These are phyloP conservation scores for Pichia cephalocereana DNA, from an alignment of 805 yeast genomes.

Conservation along the genomic window DNA sequence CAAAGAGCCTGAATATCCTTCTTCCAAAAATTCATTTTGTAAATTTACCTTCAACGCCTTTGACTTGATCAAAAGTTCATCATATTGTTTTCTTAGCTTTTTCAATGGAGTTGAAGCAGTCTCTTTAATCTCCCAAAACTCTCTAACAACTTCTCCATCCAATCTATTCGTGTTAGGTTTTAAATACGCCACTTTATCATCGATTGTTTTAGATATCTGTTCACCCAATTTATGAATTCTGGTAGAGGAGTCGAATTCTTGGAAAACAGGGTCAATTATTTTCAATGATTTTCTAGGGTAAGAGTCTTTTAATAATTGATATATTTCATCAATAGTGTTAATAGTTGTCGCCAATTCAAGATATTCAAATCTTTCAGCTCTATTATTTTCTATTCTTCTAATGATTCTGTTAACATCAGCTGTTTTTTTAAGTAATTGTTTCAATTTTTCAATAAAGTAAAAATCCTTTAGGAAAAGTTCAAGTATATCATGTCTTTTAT, in stretches of 20 bases:
- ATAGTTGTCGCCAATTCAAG: constrained; percentile 23
- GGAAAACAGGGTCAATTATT: constrained; percentile 16
- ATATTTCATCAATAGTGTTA: constrained; percentile 22
- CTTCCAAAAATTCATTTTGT: constrained; percentile 4
- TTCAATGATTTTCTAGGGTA: constrained; percentile 3
- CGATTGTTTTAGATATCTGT: constrained; percentile 22
- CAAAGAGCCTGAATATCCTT: constrained; percentile 20
- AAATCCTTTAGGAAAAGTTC: constrained; percentile 29
- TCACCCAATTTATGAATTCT: constrained; percentile 16
- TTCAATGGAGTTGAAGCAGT: constrained; percentile 15
- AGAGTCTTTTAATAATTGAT: constrained; percentile 10
- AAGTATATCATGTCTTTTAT: constrained; percentile 46
- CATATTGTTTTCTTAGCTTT: constrained; percentile 15
- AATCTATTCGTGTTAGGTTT: constrained; percentile 12
- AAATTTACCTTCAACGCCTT: constrained; percentile 6
- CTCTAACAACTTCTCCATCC: constrained; percentile 19
- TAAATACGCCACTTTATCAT: constrained; percentile 12
- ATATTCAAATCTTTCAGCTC: constrained; percentile 23
- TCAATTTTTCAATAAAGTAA: constrained; percentile 23
- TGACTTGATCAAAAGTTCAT: constrained; percentile 9
- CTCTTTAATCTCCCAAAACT: constrained; percentile 19
- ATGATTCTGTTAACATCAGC: constrained; percentile 54
- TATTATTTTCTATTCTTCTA: constrained; percentile 41
- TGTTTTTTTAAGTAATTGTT: constrained; percentile 32
- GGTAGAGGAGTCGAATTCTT: constrained; percentile 9